A percentile compares a stretch with the other conserved stretches of the same genome.
These are phyloP conservation scores for Cyphellophora europaea DNA, from an alignment of 2,329 filamentous ascomycete genomes.

Conservation along the genomic window DNA sequence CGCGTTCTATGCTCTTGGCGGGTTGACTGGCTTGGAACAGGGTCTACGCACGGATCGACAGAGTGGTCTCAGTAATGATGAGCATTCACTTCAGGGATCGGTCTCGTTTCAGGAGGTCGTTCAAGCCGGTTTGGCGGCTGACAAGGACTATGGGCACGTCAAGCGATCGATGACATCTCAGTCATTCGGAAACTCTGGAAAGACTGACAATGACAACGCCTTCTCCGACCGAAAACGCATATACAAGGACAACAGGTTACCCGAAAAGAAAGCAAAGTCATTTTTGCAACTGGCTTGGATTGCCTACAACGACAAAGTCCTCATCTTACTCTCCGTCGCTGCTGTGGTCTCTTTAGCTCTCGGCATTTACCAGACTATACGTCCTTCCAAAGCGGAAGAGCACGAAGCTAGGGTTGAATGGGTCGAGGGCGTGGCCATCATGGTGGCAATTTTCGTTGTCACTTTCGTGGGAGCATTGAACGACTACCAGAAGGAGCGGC, in stretches of 20 bases:
- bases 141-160: slow-evolving; percentile 12
- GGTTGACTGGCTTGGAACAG: slow-evolving; percentile 62
- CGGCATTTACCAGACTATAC: slow-evolving; percentile 49
- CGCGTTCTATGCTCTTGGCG: slow-evolving; percentile 68
- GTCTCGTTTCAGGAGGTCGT: slow-evolving; percentile 60
- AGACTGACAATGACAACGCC: slow-evolving; percentile 12
- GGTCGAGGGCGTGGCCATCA: slow-evolving; percentile 74
- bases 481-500: slow-evolving; percentile 73
- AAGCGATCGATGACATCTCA: slow-evolving; percentile 13
- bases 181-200: slow-evolving; percentile 4
- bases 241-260: slow-evolving; percentile 58
- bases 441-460: slow-evolving; percentile 66
- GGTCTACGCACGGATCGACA: slow-evolving; percentile 58
- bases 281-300: slow-evolving; percentile 62
- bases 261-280: slow-evolving; percentile 56
- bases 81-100: slow-evolving; percentile 52
- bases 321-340: slow-evolving; percentile 59
- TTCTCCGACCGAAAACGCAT: slow-evolving; percentile 56
- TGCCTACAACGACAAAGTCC: slow-evolving; percentile 68
- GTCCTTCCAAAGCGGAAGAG: slow-evolving; percentile 12
- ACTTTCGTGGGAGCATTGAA: slow-evolving; percentile 69
- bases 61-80: slow-evolving; percentile 61
- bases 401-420: slow-evolving; percentile 56
- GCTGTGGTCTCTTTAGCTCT: slow-evolving; percentile 63
- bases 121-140: slow-evolving; percentile 14